Evolutionary conservation across 2,329 filamentous ascomycete species (phyloP).

Genomic region (Claviceps sp.): DNA sequence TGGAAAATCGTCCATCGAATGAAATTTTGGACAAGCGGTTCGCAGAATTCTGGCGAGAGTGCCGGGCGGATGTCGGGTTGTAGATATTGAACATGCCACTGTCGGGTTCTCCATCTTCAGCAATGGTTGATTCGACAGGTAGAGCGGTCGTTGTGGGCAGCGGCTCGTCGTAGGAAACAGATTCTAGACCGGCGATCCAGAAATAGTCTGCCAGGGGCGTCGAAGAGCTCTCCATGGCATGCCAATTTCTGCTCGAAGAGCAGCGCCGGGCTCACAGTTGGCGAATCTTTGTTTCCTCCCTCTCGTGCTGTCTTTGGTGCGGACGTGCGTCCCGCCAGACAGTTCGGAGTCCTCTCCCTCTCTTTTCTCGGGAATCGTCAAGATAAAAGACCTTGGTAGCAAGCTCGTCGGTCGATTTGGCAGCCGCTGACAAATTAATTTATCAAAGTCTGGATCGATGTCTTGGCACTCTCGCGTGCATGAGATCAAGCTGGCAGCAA

Average conservation of each 20-base stretch:
- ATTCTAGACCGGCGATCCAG: constrained; percentile 61
- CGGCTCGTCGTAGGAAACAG: constrained; percentile 49
- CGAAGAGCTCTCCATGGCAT: constrained; percentile 47
- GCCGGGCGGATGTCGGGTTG: constrained; percentile 28
- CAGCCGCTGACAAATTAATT: neutral
- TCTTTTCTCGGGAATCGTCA: neutral
- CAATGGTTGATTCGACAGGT: constrained; percentile 44
- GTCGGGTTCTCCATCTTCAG: constrained; percentile 47
- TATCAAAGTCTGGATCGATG: neutral
- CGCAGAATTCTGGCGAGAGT: constrained; percentile 48
- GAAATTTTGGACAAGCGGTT: constrained; percentile 44
- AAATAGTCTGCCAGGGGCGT: constrained; percentile 61
- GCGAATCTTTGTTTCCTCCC: neutral
- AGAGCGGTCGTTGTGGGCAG: constrained; percentile 16
- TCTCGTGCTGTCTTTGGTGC: neutral
- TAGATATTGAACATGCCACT: constrained; percentile 21
- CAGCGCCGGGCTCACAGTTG: neutral
- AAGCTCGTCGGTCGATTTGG: neutral
- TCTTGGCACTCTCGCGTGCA: neutral
- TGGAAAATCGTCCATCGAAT: constrained; percentile 36
- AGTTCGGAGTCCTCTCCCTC: neutral
- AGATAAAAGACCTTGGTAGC: neutral
- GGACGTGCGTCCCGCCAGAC: constrained; percentile 3
- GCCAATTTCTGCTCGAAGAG: constrained; percentile 17
- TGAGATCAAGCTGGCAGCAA: neutral